Conservation (phyloP, 2,329 filamentous ascomycete genomes). For the Fusarium solani-melongenae region DNA sequence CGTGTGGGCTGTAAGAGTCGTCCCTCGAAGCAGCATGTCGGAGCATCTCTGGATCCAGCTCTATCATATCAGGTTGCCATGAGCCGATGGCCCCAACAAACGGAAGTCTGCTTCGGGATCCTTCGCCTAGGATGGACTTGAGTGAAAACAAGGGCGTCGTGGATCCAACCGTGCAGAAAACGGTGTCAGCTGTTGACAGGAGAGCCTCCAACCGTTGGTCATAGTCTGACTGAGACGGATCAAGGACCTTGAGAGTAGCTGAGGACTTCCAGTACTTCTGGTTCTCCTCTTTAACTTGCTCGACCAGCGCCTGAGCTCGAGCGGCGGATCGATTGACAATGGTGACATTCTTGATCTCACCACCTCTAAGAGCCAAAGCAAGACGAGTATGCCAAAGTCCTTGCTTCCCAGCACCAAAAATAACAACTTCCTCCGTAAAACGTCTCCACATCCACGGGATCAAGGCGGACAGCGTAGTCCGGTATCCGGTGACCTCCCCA, state of each 20-base stretch:
- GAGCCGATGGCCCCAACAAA: conserved; percentile 65
- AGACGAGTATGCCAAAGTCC: conserved; percentile 79
- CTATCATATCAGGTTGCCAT: conserved; percentile 71
- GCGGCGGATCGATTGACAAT: conserved; percentile 45
- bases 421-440: conserved; percentile 61
- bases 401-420: conserved; percentile 78
- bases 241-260: background rate
- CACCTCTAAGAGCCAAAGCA: conserved; percentile 63
- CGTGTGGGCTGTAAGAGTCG: conserved; percentile 3
- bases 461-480: conserved; percentile 72
- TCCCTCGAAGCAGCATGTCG: conserved; percentile 15
- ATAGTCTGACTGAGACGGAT: conserved; percentile 17
- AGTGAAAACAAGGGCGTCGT: conserved; percentile 23
- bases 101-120: conserved; percentile 3
- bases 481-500: conserved; percentile 74
- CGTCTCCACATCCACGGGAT: conserved; percentile 63
- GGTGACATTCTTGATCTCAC: conserved; percentile 41
- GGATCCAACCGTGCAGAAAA: conserved; percentile 38
- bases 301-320: conserved; percentile 8
- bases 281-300: conserved; percentile 23
- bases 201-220: background rate
- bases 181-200: conserved; percentile 7
- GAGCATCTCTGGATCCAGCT: conserved; percentile 73
- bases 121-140: background rate
- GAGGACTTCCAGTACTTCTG: conserved; percentile 28